Evolutionary conservation across 2,329 filamentous ascomycete species (phyloP).

Genomic region (Clonostachys sp.): DNA sequence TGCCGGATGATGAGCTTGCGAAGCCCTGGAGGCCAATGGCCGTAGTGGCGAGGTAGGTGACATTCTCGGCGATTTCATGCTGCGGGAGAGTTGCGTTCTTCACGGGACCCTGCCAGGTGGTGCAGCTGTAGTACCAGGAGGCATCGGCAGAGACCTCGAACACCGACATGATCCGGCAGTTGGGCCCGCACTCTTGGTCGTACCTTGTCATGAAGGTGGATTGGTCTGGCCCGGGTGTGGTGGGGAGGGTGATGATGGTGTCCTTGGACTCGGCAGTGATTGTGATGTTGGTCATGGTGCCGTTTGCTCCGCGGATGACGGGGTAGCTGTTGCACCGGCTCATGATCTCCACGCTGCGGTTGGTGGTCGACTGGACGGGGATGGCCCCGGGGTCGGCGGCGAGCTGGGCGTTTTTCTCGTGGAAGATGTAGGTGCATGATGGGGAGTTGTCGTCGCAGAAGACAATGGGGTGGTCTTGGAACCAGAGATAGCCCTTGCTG

Average conservation of each 20-base stretch:
- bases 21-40: conserved; percentile 36
- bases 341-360: conserved; percentile 20
- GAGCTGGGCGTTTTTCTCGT: conserved; percentile 15
- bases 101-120: conserved; percentile 25
- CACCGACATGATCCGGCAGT: conserved; percentile 21
- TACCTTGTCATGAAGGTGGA: conserved; percentile 29
- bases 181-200: conserved; percentile 9
- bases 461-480: conserved; percentile 17
- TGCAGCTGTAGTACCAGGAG: conserved; percentile 36
- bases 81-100: conserved; percentile 24
- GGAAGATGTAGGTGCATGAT: conserved; percentile 27
- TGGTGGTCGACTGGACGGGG: conserved; percentile 18
- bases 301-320: conserved; percentile 23
- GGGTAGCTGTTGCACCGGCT: conserved; percentile 20
- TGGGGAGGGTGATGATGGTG: conserved; percentile 13
- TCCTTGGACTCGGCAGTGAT: conserved; percentile 13
- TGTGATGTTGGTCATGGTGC: conserved; percentile 13
- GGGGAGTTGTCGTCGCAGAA: conserved; percentile 19
- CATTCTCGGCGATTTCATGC: conserved; percentile 23
- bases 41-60: conserved; percentile 23
- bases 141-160: conserved; percentile 27
- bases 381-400: conserved; percentile 3
- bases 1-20: conserved; percentile 3
- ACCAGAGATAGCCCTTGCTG: conserved; percentile 18
- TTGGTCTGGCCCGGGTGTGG: conserved; percentile 20